A percentile compares a stretch with the other conserved stretches of the same genome.
phyloP scores from a whole-genome alignment of 2,329 filamentous ascomycete species.

The Aspergillus spinulosporus region DNA sequence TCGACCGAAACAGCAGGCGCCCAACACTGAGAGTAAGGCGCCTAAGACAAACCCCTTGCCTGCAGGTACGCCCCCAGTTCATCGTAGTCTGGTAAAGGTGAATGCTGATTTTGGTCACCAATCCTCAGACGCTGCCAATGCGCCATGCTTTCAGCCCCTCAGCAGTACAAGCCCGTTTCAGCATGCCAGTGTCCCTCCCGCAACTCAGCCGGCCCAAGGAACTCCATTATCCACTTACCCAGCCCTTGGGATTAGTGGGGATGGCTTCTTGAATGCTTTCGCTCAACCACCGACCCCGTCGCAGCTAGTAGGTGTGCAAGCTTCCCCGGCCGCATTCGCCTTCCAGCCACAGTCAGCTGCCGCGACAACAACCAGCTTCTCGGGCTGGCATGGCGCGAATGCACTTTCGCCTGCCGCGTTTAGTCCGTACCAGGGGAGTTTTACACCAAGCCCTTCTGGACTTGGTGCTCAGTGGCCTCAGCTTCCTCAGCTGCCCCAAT shows the following conservation, averaged over 20 bases:
- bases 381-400: conserved; percentile 14
- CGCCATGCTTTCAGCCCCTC: conserved; percentile 5
- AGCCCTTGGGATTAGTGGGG: background rate
- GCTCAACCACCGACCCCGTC: conserved; percentile 21
- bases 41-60: conserved; percentile 11
- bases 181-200: background rate
- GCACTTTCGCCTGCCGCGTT: background rate
- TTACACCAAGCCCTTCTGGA: background rate
- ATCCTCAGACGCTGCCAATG: conserved; percentile 6
- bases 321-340: conserved; percentile 6
- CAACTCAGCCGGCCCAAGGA: conserved; percentile 2
- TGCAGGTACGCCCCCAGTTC: conserved; percentile 2
- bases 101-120: background rate
- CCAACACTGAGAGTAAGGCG: conserved; percentile 1
- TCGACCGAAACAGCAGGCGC: conserved; percentile 4
- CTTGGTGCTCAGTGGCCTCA: conserved; percentile 8
- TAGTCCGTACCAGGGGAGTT: conserved; percentile 6
- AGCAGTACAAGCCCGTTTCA: conserved; percentile 3
- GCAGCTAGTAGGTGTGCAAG: conserved; percentile 19
- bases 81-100: background rate
- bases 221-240: background rate
- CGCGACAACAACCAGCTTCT: conserved; percentile 13
- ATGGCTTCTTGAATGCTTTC: conserved; percentile 14
- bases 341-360: conserved; percentile 17
- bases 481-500: background rate